Evolutionary conservation across 2,329 filamentous ascomycete genomes (phyloP), one percentile per base, ranked within the genome.

Genomic region (Xylariaceae sp.): DNA sequence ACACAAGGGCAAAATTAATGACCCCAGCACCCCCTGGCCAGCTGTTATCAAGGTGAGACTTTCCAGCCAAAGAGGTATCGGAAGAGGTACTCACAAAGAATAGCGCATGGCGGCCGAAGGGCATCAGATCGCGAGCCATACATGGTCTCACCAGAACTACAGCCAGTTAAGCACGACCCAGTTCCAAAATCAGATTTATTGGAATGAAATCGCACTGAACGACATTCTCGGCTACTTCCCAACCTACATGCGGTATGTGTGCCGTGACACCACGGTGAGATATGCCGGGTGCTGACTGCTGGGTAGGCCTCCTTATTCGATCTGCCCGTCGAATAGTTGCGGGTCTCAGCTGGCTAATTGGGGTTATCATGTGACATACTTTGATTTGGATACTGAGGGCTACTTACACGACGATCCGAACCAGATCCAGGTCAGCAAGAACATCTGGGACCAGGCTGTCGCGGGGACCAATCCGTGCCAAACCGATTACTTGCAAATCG

Each of bases 1-100:
- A 45, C 72, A 72, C 60, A 80, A 80, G 63, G 77, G 78, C 21
- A 60, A 71, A 49, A 80, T 80, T 47, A 78, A 81, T 52, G 71
- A 74, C 51, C 65, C 70, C n/a, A 71, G 67, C 1, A 60, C 54
- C 7, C 65, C 67, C 19, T 68, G 67, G 67, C 59, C 57, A 22
- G 57, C 61, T 19, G 56, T 67, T 3, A 67, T 69, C 22, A 64
- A 69, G 60, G 67, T 68, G 59, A 43, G 34, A 5, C 44, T 42
- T n/a, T 13, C 30, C 21, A 22, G 4, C 42, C 47, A 7, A 22
- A 13, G 5, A 2, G 2, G 16, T 32, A 13, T 47, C 3, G 37
- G 41, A 43, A 30, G 18, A 34, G 36, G 16, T 51, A 41, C 58
- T 66, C 42, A 66, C 53, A 30, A 34, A 13, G 30, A 37, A 42